These are phyloP conservation scores for Ogataea paradorogensis DNA, from an alignment of 805 yeast species.

Conservation along the genomic window DNA sequence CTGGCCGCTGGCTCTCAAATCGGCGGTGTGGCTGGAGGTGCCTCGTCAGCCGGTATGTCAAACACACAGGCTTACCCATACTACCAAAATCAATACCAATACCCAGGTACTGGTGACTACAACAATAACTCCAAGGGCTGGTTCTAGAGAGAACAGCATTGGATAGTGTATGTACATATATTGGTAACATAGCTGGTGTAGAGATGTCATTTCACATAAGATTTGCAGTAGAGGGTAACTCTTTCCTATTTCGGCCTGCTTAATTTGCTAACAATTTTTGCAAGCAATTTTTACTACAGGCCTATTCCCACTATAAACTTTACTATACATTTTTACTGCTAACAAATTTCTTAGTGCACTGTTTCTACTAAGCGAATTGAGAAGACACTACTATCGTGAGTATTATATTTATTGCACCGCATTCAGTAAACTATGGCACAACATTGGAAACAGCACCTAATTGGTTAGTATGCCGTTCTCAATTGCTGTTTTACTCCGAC, in stretches of 20 bases:
- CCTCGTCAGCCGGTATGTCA: constrained; percentile 13
- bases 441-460: not conserved
- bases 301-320: constrained; percentile 8
- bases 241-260: not conserved
- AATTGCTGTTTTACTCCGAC: constrained; percentile 1
- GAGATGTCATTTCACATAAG: constrained; percentile 16
- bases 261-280: constrained; percentile 1
- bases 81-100: constrained; percentile 26
- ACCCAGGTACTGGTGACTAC: constrained; percentile 22
- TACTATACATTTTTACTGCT: constrained; percentile 8
- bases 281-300: constrained; percentile 8
- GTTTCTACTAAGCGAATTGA: constrained; percentile 5
- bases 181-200: constrained; percentile 26
- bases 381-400: constrained; percentile 4
- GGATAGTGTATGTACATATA: constrained; percentile 8
- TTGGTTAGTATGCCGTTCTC: not conserved
- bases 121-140: constrained; percentile 25
- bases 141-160: constrained; percentile 15
- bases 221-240: not conserved
- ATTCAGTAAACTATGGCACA: not conserved
- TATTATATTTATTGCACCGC: constrained; percentile 5
- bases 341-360: constrained; percentile 11
- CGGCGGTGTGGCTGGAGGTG: constrained; percentile 19
- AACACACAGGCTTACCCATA: constrained; percentile 22
- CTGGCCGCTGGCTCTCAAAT: constrained; percentile 16